A percentile compares a stretch with the other conserved stretches of the same genome.
These are phyloP conservation scores for Amaranthus palmeri DNA, from an alignment of 148 eudicot genomes.

Conservation along the genomic window DNA sequence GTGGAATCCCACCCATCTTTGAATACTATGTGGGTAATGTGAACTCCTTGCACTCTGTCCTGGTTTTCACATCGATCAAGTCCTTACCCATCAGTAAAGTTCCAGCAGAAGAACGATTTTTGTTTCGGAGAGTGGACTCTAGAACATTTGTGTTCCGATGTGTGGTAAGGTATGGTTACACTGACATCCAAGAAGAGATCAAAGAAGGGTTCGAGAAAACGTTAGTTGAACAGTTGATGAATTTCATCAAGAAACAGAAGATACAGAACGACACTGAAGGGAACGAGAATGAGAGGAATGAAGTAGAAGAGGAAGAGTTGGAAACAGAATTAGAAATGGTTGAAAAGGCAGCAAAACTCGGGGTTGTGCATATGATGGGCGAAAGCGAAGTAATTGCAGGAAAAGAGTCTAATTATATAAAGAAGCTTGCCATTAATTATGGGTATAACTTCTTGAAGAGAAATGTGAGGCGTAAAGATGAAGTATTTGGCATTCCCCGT, in stretches of 20 bases:
- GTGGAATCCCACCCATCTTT: conserved; percentile 50
- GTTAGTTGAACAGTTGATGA: conserved; percentile 29
- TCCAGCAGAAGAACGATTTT: conserved; percentile 40
- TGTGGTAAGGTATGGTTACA: conserved; percentile 49
- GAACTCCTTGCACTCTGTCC: conserved; percentile 35
- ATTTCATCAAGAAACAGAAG: conserved; percentile 21
- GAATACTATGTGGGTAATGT: conserved; percentile 36
- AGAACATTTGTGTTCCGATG: conserved; percentile 38
- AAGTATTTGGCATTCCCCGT: conserved; percentile 32
- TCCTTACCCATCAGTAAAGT: conserved; percentile 42
- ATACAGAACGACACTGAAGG: background rate
- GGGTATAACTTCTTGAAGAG: conserved; percentile 29
- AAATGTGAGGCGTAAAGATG: conserved; percentile 30
- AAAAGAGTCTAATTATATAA: conserved; percentile 19
- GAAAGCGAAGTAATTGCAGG: conserved; percentile 36
- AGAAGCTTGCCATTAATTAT: conserved; percentile 31
- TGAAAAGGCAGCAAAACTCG: conserved; percentile 27
- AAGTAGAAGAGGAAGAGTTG: background rate
- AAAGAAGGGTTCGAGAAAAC: conserved; percentile 35
- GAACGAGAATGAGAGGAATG: background rate
- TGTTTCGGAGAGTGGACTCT: conserved; percentile 39
- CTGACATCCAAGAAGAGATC: conserved; percentile 16
- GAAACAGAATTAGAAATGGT: conserved; percentile 28
- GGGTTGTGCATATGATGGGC: conserved; percentile 41
- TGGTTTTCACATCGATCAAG: conserved; percentile 40